Evolutionary conservation across 345 rosid genomes (phyloP), one percentile per base, ranked within the genome.

Genomic region (Linum usitatissimum): DNA sequence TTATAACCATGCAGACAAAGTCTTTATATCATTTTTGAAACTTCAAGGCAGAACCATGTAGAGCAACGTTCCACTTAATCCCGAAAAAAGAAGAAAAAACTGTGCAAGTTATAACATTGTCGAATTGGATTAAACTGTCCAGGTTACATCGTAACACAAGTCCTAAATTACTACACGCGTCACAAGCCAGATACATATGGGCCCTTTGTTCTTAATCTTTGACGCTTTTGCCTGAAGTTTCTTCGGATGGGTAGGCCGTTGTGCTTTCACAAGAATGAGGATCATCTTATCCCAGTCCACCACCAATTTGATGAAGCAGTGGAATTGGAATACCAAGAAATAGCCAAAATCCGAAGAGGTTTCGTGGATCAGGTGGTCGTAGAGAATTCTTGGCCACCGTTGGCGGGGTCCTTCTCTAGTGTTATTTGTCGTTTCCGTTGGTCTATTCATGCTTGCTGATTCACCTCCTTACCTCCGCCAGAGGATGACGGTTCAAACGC

Each of bases 311-410:
- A 31, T 13, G 9, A 55, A 55, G 3, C 12, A 18, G 21, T 0
- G 6, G 5, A 18, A 18, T 18, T 28, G 30, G 28, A 3, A 31
- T 6, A 31, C 6, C 36, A 31, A 31, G 36, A 3, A 6, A 31
- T 3, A 31, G 36, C 36, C 49, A 4, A 51, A 53, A 55, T 31
- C 0, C 19, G n/a, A 6, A 60, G 10, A 18, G 6, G 28, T 83
- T 19, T 82, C 88, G 58, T 88, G 90, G 84, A 85, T 88, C 61
- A 91, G 81, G 31, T 86, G 15, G 94, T 80, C 71, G 88, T 91
- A 1, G 91, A 68, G 23, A 86, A 84, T 66, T 91, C 57, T 88
- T 96, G 42, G 85, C 74, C 57, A 88, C 95, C 18, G 69, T 82
- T 88, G 7, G 92, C 86, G 10, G 84, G 77, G 55, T n/a, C 81